A percentile compares a stretch with the other conserved stretches of the same genome.
Evolutionary conservation across 306 rosid genomes (phyloP).

Genomic region (Potentilla sterilis): DNA sequence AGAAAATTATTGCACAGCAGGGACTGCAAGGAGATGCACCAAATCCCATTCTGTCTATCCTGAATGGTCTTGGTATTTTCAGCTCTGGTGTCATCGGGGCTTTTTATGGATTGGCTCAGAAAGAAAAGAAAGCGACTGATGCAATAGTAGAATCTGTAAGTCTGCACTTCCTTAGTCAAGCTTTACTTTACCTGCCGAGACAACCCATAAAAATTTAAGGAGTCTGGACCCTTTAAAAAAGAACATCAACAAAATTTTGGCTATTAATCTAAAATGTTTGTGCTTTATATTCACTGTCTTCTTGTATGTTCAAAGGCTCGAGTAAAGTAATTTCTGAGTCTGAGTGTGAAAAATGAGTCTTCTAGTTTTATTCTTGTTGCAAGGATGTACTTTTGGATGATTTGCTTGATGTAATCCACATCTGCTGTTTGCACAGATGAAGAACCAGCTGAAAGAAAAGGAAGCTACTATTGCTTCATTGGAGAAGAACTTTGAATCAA

Average conservation of each 20-base stretch:
- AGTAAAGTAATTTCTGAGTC: not conserved
- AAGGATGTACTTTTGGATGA: slow-evolving; percentile 8
- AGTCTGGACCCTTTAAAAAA: not conserved
- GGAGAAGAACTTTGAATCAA: slow-evolving; percentile 58
- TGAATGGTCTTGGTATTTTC: slow-evolving; percentile 63
- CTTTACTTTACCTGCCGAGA: slow-evolving; percentile 22
- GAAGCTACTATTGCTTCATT: slow-evolving; percentile 56
- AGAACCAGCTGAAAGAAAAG: slow-evolving; percentile 61
- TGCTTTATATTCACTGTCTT: not conserved
- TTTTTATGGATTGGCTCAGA: slow-evolving; percentile 53
- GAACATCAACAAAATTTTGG: not conserved
- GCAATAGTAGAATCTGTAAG: slow-evolving; percentile 75
- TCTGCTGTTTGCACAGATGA: slow-evolving; percentile 51
- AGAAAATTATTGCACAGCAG: slow-evolving; percentile 41
- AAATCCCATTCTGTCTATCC: slow-evolving; percentile 43
- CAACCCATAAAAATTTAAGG: slow-evolving; percentile 10
- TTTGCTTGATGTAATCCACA: slow-evolving; percentile 25
- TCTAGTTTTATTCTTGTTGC: not conserved
- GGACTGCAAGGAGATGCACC: slow-evolving; percentile 35
- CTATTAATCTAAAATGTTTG: not conserved
- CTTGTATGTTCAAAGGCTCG: not conserved
- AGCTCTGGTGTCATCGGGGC: slow-evolving; percentile 74
- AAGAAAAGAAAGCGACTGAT: slow-evolving; percentile 48
- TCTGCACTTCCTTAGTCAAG: slow-evolving; percentile 12
- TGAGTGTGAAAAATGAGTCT: not conserved